Evolutionary conservation across 352 stramenopile genomes (phyloP).

Genomic region (Pythium phragmiticola): DNA sequence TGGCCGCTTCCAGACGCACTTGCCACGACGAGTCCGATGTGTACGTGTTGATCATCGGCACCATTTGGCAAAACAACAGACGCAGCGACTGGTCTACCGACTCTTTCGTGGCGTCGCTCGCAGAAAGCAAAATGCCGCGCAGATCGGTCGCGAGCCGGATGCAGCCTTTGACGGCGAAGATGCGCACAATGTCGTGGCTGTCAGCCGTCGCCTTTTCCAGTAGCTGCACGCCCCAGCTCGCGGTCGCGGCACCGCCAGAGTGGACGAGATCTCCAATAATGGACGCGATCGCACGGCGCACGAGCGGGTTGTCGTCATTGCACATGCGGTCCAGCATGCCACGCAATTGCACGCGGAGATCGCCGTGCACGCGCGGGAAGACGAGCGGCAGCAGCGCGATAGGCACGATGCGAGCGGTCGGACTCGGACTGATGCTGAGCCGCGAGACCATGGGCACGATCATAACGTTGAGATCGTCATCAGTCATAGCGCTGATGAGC

Average conservation of each 20-base stretch:
- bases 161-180: slow-evolving; percentile 84
- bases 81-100: slow-evolving; percentile 40
- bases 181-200: slow-evolving; percentile 86
- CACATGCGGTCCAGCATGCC: slow-evolving; percentile 88
- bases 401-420: slow-evolving; percentile 80
- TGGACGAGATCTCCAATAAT: slow-evolving; percentile 77
- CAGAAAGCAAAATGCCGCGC: slow-evolving; percentile 37
- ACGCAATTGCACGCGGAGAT: slow-evolving; percentile 78
- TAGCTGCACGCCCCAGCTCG: slow-evolving; percentile 72
- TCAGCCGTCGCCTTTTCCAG: slow-evolving; percentile 81
- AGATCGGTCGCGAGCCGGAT: slow-evolving; percentile 70
- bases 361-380: slow-evolving; percentile 64
- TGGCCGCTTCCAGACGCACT: slow-evolving; percentile 75
- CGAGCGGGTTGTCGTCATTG: slow-evolving; percentile 83
- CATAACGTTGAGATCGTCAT: slow-evolving; percentile 58
- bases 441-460: slow-evolving; percentile 80
- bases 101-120: slow-evolving; percentile 24
- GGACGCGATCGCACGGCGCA: slow-evolving; percentile 78
- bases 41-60: slow-evolving; percentile 88
- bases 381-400: slow-evolving; percentile 76
- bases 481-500: slow-evolving; percentile 57
- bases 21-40: slow-evolving; percentile 87
- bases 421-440: slow-evolving; percentile 80
- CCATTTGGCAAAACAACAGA: slow-evolving; percentile 79
- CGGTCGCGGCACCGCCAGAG: slow-evolving; percentile 47